Percentiles rank a stretch among this genome's conserved stretches.
These are phyloP conservation scores for Geotrichum bryndzae DNA, from an alignment of 1,139 yeast genomes.

Conservation along the genomic window DNA sequence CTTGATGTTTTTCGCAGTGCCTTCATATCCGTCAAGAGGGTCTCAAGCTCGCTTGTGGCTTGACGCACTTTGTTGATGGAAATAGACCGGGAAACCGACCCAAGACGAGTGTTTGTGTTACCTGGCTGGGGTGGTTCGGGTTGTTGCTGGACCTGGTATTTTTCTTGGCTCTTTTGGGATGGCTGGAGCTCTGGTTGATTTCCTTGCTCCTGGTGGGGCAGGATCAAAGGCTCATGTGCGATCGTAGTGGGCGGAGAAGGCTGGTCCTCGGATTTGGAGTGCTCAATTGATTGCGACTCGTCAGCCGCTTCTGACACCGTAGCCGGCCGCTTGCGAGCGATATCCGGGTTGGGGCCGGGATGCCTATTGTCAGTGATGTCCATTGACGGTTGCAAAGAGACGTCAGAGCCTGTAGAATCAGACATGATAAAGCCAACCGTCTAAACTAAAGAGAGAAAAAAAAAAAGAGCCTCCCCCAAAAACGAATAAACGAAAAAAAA, in stretches of 20 bases:
- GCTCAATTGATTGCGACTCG: neutral
- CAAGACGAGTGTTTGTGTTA: neutral
- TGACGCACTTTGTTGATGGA: slow-evolving; percentile 23
- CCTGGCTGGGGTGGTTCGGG: neutral
- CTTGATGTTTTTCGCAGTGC: slow-evolving; percentile 22
- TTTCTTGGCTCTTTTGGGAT: no score
- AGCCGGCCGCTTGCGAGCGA: neutral
- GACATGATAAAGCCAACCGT: neutral
- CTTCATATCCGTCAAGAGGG: slow-evolving; percentile 25
- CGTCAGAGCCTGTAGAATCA: neutral
- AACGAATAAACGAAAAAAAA: neutral
- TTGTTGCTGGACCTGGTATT: neutral
- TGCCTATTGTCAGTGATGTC: slow-evolving; percentile 4
- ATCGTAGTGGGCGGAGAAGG: neutral
- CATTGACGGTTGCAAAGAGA: slow-evolving; percentile 7
- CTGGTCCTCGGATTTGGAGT: neutral
- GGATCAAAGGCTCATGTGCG: neutral
- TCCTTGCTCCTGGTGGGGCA: neutral
- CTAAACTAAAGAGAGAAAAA: neutral
- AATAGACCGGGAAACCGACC: neutral
- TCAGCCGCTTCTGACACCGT: neutral
- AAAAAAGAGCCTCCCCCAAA: neutral
- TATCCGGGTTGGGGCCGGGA: neutral
- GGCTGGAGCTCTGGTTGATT: no score
- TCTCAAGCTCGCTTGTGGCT: slow-evolving; percentile 25